phyloP scores from a whole-genome alignment of 371 early-diverging fungal genomes.

The Circinella minor region DNA sequence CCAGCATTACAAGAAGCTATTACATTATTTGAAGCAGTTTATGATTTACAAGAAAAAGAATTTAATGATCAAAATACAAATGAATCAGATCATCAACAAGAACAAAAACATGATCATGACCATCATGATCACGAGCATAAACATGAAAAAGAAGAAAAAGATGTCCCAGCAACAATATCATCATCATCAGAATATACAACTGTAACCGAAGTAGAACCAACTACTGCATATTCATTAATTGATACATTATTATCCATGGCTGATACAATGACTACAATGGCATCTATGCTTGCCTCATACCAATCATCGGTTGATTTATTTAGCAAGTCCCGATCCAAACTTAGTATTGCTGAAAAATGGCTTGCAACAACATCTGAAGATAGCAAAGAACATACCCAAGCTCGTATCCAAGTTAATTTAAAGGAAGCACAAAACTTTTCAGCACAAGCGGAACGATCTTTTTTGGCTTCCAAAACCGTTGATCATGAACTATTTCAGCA shows the following conservation, averaged over 20 bases:
- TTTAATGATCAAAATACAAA: constrained; percentile 22
- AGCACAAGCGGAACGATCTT: constrained; percentile 60
- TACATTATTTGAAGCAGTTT: constrained; percentile 52
- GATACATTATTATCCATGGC: constrained; percentile 45
- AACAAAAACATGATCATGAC: constrained; percentile 8
- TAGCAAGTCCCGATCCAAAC: constrained; percentile 36
- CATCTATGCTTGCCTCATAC: constrained; percentile 49
- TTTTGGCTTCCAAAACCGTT: constrained; percentile 49
- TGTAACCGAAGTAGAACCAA: constrained; percentile 47
- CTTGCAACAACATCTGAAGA: constrained; percentile 20
- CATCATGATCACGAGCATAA: constrained; percentile 5
- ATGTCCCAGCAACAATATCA: not conserved
- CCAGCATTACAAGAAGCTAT: constrained; percentile 60
- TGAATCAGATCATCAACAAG: not conserved
- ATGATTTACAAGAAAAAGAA: constrained; percentile 51
- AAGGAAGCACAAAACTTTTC: constrained; percentile 62
- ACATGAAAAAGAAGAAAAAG: not conserved
- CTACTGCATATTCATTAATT: constrained; percentile 45
- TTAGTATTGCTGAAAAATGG: constrained; percentile 50
- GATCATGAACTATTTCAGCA: constrained; percentile 51
- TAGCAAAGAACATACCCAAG: constrained; percentile 34
- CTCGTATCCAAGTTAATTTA: constrained; percentile 51
- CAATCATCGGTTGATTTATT: constrained; percentile 43
- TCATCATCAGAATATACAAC: constrained; percentile 28
- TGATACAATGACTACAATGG: constrained; percentile 53